A percentile compares a stretch with the other conserved stretches of the same genome.
Evolutionary conservation across 805 yeast species (phyloP).

Genomic region (Metschnikowia lochheadii): DNA sequence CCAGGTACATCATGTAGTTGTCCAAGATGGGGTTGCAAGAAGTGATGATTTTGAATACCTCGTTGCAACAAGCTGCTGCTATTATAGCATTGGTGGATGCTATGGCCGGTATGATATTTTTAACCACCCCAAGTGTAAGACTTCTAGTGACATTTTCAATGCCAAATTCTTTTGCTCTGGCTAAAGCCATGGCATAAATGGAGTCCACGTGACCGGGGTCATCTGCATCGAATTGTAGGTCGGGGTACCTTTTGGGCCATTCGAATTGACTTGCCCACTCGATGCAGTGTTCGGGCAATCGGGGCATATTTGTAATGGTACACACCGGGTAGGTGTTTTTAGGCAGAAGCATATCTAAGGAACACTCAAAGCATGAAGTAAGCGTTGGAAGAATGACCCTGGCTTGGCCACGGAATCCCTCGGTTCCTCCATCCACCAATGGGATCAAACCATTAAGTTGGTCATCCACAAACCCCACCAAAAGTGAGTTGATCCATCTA

Average conservation of each 20-base stretch:
- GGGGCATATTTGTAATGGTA: slow-evolving; percentile 91
- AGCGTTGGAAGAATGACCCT: slow-evolving; percentile 82
- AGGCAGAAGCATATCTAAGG: slow-evolving; percentile 66
- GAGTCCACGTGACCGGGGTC: slow-evolving; percentile 58
- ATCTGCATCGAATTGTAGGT: slow-evolving; percentile 61
- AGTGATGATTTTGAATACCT: slow-evolving; percentile 74
- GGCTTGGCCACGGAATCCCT: slow-evolving; percentile 89
- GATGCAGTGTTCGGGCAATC: slow-evolving; percentile 90
- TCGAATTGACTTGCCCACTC: slow-evolving; percentile 81
- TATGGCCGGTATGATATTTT: slow-evolving; percentile 88
- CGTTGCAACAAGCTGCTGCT: slow-evolving; percentile 86
- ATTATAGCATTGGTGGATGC: slow-evolving; percentile 92
- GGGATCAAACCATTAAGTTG: slow-evolving; percentile 36
- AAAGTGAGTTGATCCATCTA: slow-evolving; percentile 74
- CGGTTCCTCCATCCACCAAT: slow-evolving; percentile 91
- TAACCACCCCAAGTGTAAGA: slow-evolving; percentile 81
- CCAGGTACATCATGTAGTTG: slow-evolving; percentile 85
- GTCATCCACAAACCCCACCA: slow-evolving; percentile 58
- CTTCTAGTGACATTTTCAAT: slow-evolving; percentile 73
- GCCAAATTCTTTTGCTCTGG: slow-evolving; percentile 59
- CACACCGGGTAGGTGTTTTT: slow-evolving; percentile 79
- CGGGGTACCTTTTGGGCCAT: slow-evolving; percentile 58
- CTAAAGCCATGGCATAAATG: slow-evolving; percentile 51
- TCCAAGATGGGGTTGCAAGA: slow-evolving; percentile 61
- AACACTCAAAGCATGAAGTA: slow-evolving; percentile 91